Evolutionary conservation across 208 protist species (phyloP).

Genomic region (Histomonas meleagridis): DNA sequence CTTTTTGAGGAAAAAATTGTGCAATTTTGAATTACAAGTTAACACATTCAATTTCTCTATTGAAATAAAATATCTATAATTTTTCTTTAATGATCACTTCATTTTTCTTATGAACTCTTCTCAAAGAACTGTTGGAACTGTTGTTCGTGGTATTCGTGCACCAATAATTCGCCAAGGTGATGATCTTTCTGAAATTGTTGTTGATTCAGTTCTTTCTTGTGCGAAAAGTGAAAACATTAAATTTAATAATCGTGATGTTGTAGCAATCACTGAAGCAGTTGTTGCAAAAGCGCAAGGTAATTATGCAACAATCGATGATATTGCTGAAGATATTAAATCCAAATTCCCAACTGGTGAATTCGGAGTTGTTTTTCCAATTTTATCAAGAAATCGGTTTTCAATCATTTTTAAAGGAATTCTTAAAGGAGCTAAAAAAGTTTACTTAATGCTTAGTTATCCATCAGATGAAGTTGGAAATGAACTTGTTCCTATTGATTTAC

Average conservation of each 20-base stretch:
- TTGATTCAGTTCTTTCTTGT: neutral
- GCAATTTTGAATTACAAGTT: no score
- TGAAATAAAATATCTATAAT: no score
- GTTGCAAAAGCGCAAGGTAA: neutral
- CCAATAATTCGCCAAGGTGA: neutral
- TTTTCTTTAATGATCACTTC: no score
- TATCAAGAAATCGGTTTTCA: neutral
- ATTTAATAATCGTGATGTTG: neutral
- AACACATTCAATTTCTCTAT: no score
- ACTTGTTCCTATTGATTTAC: neutral
- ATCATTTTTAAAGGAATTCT: neutral
- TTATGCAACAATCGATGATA: neutral
- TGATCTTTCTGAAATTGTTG: neutral
- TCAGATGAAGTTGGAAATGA: neutral
- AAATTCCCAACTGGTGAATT: neutral
- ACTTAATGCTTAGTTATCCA: neutral
- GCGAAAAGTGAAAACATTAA: neutral
- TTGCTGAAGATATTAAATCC: neutral
- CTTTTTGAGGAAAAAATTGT: no score
- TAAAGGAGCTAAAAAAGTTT: neutral
- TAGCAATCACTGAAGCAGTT: neutral
- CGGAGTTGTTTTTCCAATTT: neutral
- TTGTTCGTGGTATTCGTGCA: neutral
- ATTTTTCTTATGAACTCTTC: neutral
- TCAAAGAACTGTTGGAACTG: neutral